These are phyloP conservation scores for Boletus reticuloceps DNA, from an alignment of 768 basidiomycete genomes.

Conservation along the genomic window DNA sequence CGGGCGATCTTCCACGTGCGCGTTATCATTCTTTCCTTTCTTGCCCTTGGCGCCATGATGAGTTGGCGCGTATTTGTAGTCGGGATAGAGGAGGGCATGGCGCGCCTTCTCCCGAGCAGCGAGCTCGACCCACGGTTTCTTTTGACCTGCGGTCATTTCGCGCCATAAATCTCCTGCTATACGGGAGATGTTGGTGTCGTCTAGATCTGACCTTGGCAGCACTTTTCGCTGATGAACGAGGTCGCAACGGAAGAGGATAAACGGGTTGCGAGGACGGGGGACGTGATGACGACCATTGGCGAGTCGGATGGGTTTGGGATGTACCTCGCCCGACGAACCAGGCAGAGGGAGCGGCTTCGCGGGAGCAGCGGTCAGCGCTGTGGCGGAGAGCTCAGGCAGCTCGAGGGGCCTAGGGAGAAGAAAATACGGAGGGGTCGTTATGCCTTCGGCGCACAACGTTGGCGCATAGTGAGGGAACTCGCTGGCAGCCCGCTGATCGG, in stretches of 20 bases:
- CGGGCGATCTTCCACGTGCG: slow-evolving; percentile 5
- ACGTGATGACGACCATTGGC: slow-evolving; percentile 44
- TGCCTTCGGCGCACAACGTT: slow-evolving; percentile 5
- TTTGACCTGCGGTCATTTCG: slow-evolving; percentile 45
- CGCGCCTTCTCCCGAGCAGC: slow-evolving; percentile 47
- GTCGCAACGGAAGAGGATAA: slow-evolving; percentile 77
- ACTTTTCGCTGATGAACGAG: slow-evolving; percentile 62
- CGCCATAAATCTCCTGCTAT: slow-evolving; percentile 69
- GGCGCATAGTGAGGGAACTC: slow-evolving; percentile 8
- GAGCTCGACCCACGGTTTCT: slow-evolving; percentile 49
- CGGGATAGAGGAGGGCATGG: slow-evolving; percentile 41
- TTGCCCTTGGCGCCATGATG: slow-evolving; percentile 19
- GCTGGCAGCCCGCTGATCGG: slow-evolving; percentile 7
- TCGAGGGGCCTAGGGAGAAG: slow-evolving; percentile 4
- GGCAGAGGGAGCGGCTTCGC: slow-evolving; percentile 24
- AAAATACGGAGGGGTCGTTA: slow-evolving; percentile 6
- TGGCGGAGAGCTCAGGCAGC: too few species aligned
- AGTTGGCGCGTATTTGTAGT: slow-evolving; percentile 41
- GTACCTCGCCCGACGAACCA: slow-evolving; percentile 21
- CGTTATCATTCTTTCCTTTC: slow-evolving; percentile 16
- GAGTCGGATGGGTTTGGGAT: slow-evolving; percentile 13
- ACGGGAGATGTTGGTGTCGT: slow-evolving; percentile 68
- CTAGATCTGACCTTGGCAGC: slow-evolving; percentile 51
- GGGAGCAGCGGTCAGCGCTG: neutral
- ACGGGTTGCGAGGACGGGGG: slow-evolving; percentile 72